Evolutionary conservation across 2,329 filamentous ascomycete genomes (phyloP).

Genomic region (Microsporum ferrugineum): DNA sequence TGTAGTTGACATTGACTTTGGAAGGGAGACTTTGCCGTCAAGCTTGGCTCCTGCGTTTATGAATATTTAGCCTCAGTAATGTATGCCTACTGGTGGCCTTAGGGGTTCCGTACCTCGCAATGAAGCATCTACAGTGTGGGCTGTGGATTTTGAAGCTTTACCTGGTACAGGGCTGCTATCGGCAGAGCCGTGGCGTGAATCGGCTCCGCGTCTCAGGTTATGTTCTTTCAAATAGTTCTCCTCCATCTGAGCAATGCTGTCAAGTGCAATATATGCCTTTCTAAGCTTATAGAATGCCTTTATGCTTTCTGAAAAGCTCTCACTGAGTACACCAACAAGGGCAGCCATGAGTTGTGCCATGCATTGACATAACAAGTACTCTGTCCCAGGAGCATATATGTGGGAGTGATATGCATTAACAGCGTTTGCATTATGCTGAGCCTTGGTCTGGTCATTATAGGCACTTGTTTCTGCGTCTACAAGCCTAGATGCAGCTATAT

Average conservation of each 20-base stretch:
- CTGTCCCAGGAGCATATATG: conserved; percentile 72
- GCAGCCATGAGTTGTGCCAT: conserved; percentile 83
- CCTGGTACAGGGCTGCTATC: neutral
- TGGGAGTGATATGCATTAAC: conserved; percentile 43
- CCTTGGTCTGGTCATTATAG: conserved; percentile 63
- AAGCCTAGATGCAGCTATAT: conserved; percentile 55
- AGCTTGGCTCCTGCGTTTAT: neutral
- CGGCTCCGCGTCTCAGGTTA: neutral
- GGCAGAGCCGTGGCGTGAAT: neutral
- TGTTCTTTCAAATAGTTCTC: conserved; percentile 41
- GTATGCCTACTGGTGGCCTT: too few species aligned
- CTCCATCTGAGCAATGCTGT: conserved; percentile 67
- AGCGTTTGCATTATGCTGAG: conserved; percentile 50
- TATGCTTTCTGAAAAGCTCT: conserved; percentile 82
- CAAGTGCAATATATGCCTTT: conserved; percentile 74
- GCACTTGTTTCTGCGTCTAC: conserved; percentile 65
- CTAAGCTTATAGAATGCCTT: conserved; percentile 86
- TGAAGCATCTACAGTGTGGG: neutral
- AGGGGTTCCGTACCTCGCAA: neutral
- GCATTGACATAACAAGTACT: conserved; percentile 74
- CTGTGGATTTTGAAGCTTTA: neutral
- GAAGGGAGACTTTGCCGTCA: neutral
- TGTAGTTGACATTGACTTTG: neutral
- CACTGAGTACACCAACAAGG: conserved; percentile 78
- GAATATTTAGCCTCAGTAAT: too few species aligned